These are phyloP conservation scores for Saussurea involucrata DNA, from an alignment of 129 eudicot genomes.

Conservation along the genomic window DNA sequence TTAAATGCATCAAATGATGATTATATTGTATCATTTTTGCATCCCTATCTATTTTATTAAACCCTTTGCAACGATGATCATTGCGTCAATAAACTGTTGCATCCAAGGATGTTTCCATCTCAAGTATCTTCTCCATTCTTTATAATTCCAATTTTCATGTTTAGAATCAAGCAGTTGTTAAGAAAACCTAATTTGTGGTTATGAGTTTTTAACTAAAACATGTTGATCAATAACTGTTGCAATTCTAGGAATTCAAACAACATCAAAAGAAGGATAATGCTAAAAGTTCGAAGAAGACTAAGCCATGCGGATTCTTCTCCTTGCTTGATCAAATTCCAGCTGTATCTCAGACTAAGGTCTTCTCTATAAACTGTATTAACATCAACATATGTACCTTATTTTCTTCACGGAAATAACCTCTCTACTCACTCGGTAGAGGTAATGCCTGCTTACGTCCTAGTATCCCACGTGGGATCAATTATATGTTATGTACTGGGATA, in stretches of 20 bases:
- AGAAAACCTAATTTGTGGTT: not conserved
- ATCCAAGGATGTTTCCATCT: not conserved
- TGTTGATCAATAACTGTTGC: not conserved
- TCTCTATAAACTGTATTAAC: slow-evolving; percentile 9
- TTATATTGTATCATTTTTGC: not conserved
- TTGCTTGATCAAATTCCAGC: slow-evolving; percentile 34
- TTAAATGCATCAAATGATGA: not conserved
- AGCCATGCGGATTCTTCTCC: slow-evolving; percentile 34
- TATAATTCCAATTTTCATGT: not conserved
- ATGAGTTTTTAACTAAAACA: not conserved
- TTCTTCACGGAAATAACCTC: not conserved
- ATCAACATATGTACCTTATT: not conserved
- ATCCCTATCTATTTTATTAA: not conserved
- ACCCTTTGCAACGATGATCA: not conserved
- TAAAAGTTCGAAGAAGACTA: slow-evolving; percentile 15
- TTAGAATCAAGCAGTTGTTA: not conserved
- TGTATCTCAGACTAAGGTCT: slow-evolving; percentile 44
- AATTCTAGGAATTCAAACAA: slow-evolving; percentile 33
- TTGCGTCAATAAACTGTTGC: not conserved
- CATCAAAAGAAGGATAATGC: slow-evolving; percentile 26
- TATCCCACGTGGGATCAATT: not conserved
- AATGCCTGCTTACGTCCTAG: not conserved
- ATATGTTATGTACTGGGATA: not conserved
- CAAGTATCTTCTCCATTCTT: not conserved
- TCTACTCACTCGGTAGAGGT: not conserved